phyloP scores from a whole-genome alignment of 2,329 filamentous ascomycete species.

The Epichloe baconii region DNA sequence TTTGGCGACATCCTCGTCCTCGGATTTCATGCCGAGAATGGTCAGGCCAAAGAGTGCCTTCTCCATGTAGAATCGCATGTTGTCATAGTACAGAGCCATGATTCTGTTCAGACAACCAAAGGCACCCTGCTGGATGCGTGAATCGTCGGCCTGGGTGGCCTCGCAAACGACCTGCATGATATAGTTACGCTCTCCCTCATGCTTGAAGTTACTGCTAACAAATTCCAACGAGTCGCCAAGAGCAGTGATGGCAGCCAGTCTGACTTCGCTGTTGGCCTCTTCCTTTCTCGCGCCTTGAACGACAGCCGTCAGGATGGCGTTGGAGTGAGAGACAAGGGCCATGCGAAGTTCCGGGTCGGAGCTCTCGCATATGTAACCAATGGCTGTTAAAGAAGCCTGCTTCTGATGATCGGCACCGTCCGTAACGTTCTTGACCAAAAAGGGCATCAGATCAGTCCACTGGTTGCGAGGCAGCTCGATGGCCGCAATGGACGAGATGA shows the following conservation, averaged over 20 bases:
- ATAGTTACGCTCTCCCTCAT: constrained; percentile 98
- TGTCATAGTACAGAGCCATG: constrained; percentile 97
- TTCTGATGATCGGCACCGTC: constrained; percentile 78
- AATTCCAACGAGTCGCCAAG: constrained; percentile 96
- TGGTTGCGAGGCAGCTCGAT: constrained; percentile 89
- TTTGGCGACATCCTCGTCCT: constrained; percentile 96
- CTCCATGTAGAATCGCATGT: constrained; percentile 99
- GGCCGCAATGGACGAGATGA: constrained; percentile 85
- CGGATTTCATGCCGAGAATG: constrained; percentile 95
- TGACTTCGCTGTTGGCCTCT: constrained; percentile 82
- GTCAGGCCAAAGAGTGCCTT: constrained; percentile 96
- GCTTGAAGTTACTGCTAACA: constrained; percentile 95
- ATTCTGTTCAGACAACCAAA: constrained; percentile 98
- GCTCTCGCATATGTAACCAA: constrained; percentile 96
- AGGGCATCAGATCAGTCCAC: constrained; percentile 85
- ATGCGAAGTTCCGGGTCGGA: constrained; percentile 78
- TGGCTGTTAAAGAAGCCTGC: constrained; percentile 87
- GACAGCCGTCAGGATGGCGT: constrained; percentile 93
- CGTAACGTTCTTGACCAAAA: constrained; percentile 84
- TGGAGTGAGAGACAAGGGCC: constrained; percentile 75
- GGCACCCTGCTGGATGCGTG: constrained; percentile 83
- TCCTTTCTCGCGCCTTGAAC: constrained; percentile 96
- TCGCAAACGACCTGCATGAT: constrained; percentile 99
- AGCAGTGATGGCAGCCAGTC: constrained; percentile 82
- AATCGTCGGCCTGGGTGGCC: constrained; percentile 87